Base-by-base conservation (phyloP, 768 basidiomycete species). In the Mycena leptocephala region DNA sequence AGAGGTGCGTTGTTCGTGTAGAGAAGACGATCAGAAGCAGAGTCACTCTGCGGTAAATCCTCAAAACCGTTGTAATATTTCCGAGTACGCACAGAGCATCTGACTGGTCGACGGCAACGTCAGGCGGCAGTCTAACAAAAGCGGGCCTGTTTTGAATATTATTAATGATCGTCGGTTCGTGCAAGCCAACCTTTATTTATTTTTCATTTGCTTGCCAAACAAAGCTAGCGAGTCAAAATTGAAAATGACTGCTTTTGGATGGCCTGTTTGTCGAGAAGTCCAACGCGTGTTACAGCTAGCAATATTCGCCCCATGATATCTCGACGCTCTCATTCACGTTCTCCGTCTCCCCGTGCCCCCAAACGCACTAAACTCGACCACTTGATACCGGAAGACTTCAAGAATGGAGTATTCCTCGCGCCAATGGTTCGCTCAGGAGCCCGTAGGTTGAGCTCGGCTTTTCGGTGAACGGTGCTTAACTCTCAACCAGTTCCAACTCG, bases 361-460 rank as follows among this genome's bases (percentile, higher is more conserved):
- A 95, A 95, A 81, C 90, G 92, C 10, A 85, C 87, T 48, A 91
- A 88, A 79, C 79, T 91, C 11, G 91, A 90, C 20, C 90, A 92
- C 77, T 88, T 95, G 22, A 93, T 93, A 0, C 81, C 88, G 1
- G 92, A 93, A 33, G 93, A 96, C 77, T 99, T 97, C 87, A 94
- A 93, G 78, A 90, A 96, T 86, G 97, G 97, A 13, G 88, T 99
- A 35, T 94, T 98, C 81, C 91, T 99, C n/a, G 98, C 98, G 3
- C 98, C 98, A 2, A 99, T 99, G 98, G 98, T 99, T 66, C 92
- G 97, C 81, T 98, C 96, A 72, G 96, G 97, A 75, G 94, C 94
- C 78, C 85, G 96, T 97, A 84, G 81, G 95, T 90, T 51, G 46
- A 18, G 43, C 20, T 33, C 24, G 65, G 62, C 48, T 70, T n/a